phyloP scores from a whole-genome alignment of 148 eudicot genomes.

The Chenopodium album region DNA sequence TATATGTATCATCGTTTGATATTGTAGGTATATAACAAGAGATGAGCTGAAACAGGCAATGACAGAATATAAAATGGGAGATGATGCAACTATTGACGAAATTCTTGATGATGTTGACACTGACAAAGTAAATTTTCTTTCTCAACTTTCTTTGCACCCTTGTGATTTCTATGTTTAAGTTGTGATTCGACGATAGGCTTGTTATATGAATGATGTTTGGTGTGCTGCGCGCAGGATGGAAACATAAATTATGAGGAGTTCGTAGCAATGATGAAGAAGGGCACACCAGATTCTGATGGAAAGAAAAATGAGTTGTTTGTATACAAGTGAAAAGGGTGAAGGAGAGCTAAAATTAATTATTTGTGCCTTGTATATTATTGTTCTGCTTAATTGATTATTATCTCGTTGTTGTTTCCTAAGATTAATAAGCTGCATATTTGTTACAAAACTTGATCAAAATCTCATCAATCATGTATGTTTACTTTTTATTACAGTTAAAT shows the following conservation, averaged over 20 bases:
- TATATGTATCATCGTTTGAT: neutral
- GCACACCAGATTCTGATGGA: slow-evolving; percentile 41
- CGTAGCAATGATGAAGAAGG: slow-evolving; percentile 81
- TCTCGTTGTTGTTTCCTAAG: neutral
- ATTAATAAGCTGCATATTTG: neutral
- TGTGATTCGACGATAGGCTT: neutral
- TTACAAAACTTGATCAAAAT: no score
- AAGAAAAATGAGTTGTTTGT: slow-evolving; percentile 25
- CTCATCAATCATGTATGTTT: no score
- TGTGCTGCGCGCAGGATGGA: slow-evolving; percentile 55
- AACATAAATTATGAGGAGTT: slow-evolving; percentile 71
- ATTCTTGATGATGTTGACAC: slow-evolving; percentile 84
- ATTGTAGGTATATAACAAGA: slow-evolving; percentile 69
- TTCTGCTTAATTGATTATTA: neutral
- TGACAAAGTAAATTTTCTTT: slow-evolving; percentile 43
- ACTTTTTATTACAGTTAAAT: no score
- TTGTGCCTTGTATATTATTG: neutral
- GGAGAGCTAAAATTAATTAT: neutral
- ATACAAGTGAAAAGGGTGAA: slow-evolving; percentile 2
- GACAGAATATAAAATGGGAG: slow-evolving; percentile 79
- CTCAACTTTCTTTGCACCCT: neutral
- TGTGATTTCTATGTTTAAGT: neutral
- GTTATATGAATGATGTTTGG: neutral
- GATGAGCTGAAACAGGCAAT: slow-evolving; percentile 81
- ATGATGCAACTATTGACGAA: slow-evolving; percentile 86